Evolutionary conservation across 2,329 filamentous ascomycete genomes (phyloP), one percentile per base, ranked within the genome.

Genomic region (Ophiostoma pallidulum): DNA sequence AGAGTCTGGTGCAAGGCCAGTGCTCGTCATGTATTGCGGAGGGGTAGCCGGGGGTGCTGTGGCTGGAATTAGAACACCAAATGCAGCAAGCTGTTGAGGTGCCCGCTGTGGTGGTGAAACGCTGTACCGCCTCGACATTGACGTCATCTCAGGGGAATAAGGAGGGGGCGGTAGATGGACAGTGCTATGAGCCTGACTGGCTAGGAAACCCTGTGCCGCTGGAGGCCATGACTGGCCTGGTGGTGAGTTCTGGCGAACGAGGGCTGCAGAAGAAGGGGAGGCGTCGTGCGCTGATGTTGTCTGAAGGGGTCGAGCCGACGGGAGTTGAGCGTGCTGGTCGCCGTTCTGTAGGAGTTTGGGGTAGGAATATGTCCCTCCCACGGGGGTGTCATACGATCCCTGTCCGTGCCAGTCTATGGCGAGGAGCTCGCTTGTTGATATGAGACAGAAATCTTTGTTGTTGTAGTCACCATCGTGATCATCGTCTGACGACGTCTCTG

Each of bases 381-480:
- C 69, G 28, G 64, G 63, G 4, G 63, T 56, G 22, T 64, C 65
- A 24, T 73, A 57, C 3, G 52, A 58, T 42, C 75, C 72, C 54
- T 58, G 55, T 13, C 59, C 56, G 14, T 58, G 56, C 28, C 58
- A 58, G 52, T 71, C 68, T n/a, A 73, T 64, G 32, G 66, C 64
- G 54, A 79, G 66, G 18, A 80, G 64, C 38, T 78, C 74, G 12
- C 64, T 64, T 1, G 76, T 80, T 0, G 73, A 75, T 41, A 80
- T 75, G 33, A 78, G 61, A 4, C 68, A 67, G 55, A 70, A 66
- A 22, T 56, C 51, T 4, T 50, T 53, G 0, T 48, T 52, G 1
- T 67, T 64, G 18, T 53, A 58, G 2, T 59, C 51, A 14, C 65
- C 64, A 7, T 61, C 62, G 3, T 35, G 41, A 14, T 51, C 51